phyloP scores from a whole-genome alignment of 2,329 filamentous ascomycete genomes.

The Apiospora sp. region DNA sequence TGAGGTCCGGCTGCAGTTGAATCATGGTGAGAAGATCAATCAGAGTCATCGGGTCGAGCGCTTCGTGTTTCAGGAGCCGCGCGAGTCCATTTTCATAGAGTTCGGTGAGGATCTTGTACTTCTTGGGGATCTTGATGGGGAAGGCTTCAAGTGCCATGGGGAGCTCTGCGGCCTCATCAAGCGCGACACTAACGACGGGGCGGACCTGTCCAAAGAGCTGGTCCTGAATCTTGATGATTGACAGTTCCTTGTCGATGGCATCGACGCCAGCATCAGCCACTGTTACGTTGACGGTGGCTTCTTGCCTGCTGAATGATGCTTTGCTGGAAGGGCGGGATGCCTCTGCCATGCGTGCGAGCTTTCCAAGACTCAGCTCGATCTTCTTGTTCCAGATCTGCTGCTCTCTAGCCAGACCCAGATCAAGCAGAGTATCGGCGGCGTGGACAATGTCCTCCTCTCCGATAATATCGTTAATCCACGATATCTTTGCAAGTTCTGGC shows the following conservation, averaged over 20 bases:
- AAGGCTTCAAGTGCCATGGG: constrained; percentile 79
- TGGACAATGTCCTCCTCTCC: constrained; percentile 77
- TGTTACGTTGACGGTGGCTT: constrained; percentile 35
- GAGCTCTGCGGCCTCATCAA: constrained; percentile 81
- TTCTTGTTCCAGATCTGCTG: constrained; percentile 91
- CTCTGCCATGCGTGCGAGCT: constrained; percentile 78
- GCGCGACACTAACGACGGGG: constrained; percentile 71
- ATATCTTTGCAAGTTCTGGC: constrained; percentile 76
- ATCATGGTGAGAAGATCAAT: constrained; percentile 86
- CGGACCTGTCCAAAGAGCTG: constrained; percentile 74
- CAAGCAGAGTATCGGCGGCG: constrained; percentile 75
- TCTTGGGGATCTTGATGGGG: constrained; percentile 65
- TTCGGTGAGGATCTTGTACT: constrained; percentile 71
- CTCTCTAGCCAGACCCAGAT: constrained; percentile 75
- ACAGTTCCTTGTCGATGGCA: constrained; percentile 69
- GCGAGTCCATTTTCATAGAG: constrained; percentile 76
- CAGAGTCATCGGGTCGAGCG: constrained; percentile 69
- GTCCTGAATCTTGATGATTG: constrained; percentile 82
- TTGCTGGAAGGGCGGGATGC: constrained; percentile 45
- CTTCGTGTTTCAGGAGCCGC: constrained; percentile 74
- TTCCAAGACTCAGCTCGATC: constrained; percentile 88
- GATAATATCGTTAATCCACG: constrained; percentile 94
- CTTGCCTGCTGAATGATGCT: constrained; percentile 39
- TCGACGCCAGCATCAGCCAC: constrained; percentile 46
- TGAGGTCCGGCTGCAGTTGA: constrained; percentile 48